Evolutionary conservation across 176 grass and related monocot species (phyloP), one percentile per base, ranked within the genome.

Genomic region (Juncus inflexus): DNA sequence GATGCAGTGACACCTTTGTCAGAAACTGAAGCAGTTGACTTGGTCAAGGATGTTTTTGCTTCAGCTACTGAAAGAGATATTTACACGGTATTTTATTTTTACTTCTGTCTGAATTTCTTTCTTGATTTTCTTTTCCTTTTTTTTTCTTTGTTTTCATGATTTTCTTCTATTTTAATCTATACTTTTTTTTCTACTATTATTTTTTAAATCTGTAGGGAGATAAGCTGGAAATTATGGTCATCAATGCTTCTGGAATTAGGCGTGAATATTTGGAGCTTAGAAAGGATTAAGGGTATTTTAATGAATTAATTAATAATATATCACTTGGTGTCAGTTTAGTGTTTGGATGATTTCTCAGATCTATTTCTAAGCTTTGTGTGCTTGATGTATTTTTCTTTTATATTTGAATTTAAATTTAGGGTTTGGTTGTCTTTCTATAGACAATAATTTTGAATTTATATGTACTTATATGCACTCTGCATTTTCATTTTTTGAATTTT

Each of bases 51-150:
- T 75, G 95, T 92, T 43, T 99, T 99, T 41, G 95, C 95, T 76
- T 99, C 95, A 0, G 95, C 95, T 54, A 94, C 95, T 28, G 95
- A 99, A 76, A 92, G 95, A 72, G 95, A 99, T 63, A 99, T 99
- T 61, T 94, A 94, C 76, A 99, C 89, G 19, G 95, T 99, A 90
- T 64, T 79, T 56, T 40, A 12, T 50, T 14, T 47, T 47, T 12
- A 28, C 43, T 47, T 47, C 43, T 0, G 15, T 5, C n/a, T 35
- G n/a, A 62, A 28, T 28, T 53, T 35, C 6, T 16, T 12, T 38
- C 15, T 47, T 49, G 14, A 36, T 69, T 56, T 50, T 61, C 4
- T 28, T 11, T 3, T 6, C 2, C 0, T 0, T 12, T 62, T 72
- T 3, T 81, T 74, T 61, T 40, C 55, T 0, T 12, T 49, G n/a